Evolutionary conservation across 1,139 yeast species (phyloP).

Genomic region (Casaregolazyma suthepensis): DNA sequence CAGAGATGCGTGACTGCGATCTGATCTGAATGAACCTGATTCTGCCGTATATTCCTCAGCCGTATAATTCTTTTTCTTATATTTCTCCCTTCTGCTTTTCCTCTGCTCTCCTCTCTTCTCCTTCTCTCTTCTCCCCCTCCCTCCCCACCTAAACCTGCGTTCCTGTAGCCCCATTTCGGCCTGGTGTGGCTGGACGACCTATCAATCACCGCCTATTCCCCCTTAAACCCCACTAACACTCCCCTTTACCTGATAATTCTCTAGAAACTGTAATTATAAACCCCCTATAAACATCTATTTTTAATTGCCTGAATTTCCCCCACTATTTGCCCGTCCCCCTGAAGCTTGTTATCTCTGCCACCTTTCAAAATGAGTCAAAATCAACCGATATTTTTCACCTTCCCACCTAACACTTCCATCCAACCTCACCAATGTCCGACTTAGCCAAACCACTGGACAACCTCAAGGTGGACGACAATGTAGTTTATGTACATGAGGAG

Average conservation of each 20-base stretch:
- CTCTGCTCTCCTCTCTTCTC: too few relatives aligned
- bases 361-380: not conserved
- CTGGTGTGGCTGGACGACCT: not conserved
- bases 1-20: too few relatives aligned
- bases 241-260: not conserved
- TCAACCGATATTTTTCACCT: not conserved
- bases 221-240: not conserved
- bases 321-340: not conserved
- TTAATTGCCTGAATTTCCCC: not conserved
- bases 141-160: too few relatives aligned
- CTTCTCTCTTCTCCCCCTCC: too few relatives aligned
- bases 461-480: constrained; percentile 7
- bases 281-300: not conserved
- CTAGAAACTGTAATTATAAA: not conserved
- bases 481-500: constrained; percentile 62
- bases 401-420: not conserved
- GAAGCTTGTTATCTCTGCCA: not conserved
- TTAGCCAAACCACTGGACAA: constrained; percentile 7
- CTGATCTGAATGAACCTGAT: too few relatives aligned
- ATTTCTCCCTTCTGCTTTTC: too few relatives aligned
- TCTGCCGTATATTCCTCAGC: too few relatives aligned
- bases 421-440: constrained; percentile 2
- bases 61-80: too few relatives aligned
- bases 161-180: too few relatives aligned
- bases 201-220: not conserved